Evolutionary conservation across 805 yeast species (phyloP).

Genomic region (Middelhovenomyces tepae): DNA sequence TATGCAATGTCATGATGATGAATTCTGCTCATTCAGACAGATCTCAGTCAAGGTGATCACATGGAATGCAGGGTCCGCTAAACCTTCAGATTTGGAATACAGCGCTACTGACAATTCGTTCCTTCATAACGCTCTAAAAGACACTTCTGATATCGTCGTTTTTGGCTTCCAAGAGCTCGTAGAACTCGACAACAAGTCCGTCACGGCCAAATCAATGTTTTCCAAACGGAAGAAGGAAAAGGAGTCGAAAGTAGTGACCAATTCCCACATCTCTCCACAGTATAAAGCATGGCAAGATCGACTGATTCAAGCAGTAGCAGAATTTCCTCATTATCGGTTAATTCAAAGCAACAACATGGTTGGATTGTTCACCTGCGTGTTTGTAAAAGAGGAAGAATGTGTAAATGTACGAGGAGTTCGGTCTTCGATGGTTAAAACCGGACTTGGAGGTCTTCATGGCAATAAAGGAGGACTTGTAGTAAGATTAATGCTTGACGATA

Average conservation of each 20-base stretch:
- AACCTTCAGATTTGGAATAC: slow-evolving; percentile 24
- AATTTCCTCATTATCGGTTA: slow-evolving; percentile 42
- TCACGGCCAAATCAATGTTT: slow-evolving; percentile 47
- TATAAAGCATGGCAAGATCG: slow-evolving; percentile 28
- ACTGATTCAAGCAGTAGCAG: slow-evolving; percentile 25
- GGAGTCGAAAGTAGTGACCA: slow-evolving; percentile 34
- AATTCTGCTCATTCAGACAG: slow-evolving; percentile 21
- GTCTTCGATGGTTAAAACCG: slow-evolving; percentile 78
- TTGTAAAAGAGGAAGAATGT: slow-evolving; percentile 46
- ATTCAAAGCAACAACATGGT: slow-evolving; percentile 78
- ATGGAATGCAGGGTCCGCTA: slow-evolving; percentile 35
- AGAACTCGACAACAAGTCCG: slow-evolving; percentile 77
- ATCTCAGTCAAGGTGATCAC: slow-evolving; percentile 27
- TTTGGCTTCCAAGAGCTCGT: slow-evolving; percentile 87
- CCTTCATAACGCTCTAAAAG: slow-evolving; percentile 15
- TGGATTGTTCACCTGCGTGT: slow-evolving; percentile 68
- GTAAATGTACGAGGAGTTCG: slow-evolving; percentile 52
- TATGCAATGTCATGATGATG: slow-evolving; percentile 21
- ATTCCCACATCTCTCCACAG: slow-evolving; percentile 21
- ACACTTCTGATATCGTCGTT: slow-evolving; percentile 58
- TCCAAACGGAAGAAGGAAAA: slow-evolving; percentile 46
- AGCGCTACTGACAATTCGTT: slow-evolving; percentile 15
- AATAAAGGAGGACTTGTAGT: slow-evolving; percentile 69
- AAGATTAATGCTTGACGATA: slow-evolving; percentile 54
- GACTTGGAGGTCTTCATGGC: slow-evolving; percentile 83